Conservation (phyloP, 257 asterid genomes). For the Salvia hispanica region DNA sequence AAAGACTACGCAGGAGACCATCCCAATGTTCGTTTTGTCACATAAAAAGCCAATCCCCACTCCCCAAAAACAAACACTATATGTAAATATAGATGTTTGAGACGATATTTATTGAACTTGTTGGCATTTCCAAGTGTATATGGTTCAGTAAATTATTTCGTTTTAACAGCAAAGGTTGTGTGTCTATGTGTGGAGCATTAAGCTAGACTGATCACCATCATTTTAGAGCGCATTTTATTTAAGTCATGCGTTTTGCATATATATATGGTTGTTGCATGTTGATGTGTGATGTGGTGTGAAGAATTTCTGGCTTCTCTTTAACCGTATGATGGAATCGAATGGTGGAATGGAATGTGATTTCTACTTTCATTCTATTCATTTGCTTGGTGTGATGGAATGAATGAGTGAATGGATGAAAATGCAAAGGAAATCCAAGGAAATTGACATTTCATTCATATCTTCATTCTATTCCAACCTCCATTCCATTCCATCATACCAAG, state of each 20-base stretch:
- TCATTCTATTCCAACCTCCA: too few relatives aligned
- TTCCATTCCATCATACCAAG: too few relatives aligned
- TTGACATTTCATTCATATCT: too few relatives aligned
- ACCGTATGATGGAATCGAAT: too few relatives aligned
- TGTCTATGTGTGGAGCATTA: slow-evolving; percentile 29
- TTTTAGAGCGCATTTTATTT: neutral
- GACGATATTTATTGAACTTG: slow-evolving; percentile 24
- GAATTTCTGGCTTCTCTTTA: neutral
- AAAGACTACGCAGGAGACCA: neutral
- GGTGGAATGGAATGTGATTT: too few relatives aligned
- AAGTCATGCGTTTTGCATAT: slow-evolving; percentile 6
- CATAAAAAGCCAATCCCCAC: neutral
- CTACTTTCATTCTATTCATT: too few relatives aligned
- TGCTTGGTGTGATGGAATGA: too few relatives aligned
- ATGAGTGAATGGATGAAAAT: too few relatives aligned
- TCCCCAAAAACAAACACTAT: neutral
- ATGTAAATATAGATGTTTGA: slow-evolving; percentile 23
- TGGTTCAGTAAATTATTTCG: slow-evolving; percentile 21
- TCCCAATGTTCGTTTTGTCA: slow-evolving; percentile 23
- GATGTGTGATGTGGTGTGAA: neutral
- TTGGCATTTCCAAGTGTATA: slow-evolving; percentile 11
- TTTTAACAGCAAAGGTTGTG: slow-evolving; percentile 21
- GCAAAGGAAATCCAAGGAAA: too few relatives aligned
- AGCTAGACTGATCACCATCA: slow-evolving; percentile 29
- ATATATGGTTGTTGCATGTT: slow-evolving; percentile 14